Base-by-base conservation (phyloP, 2,329 filamentous ascomycete genomes). In the Fusarium odoratissimum region DNA sequence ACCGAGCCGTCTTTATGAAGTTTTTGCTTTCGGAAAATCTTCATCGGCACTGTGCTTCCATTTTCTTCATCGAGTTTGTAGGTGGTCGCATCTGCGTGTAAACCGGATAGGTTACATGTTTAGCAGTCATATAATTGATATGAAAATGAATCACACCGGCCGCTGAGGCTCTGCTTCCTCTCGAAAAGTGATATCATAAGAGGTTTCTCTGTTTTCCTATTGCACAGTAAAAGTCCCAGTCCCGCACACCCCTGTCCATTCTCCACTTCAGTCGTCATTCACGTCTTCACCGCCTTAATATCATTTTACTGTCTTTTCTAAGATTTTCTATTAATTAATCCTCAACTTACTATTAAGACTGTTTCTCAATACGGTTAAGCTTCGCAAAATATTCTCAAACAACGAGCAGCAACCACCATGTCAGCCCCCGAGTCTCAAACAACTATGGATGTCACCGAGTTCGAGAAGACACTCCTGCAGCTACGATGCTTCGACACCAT, bases 401-500 rank as follows among this genome's bases (percentile, higher is more conserved):
- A n/a, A 4, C 6, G 10, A 6, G 4, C 12, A 9, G 9, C 6
- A 58, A 19, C 9, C 31, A 58, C 17, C 0, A 66, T 66, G 63
- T 51, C 63, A 30, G 60, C 37, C 19, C n/a, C 42, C 19, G 33
- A 49, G 19, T 38, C 63, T 33, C 61, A 64, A 35, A 8, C 60
- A 38, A 6, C n/a, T 12, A 64, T 40, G 31, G 37, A 65, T 21
- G 42, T 16, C 7, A 19, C 16, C 9, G 63, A 66, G 63, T 58
- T 42, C n/a, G 63, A 66, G 38, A 66, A 45, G 28, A 66, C 63
- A 8, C 63, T 66, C 14, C 44, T 66, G 13, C 63, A 66, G 28
- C 28, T 66, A 4, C 44, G 63, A 66, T 66, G 63, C 13, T 66
- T 66, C 21, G 63, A 66, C 16, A 66, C 63, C 21, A 66, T 66